Base-by-base conservation (phyloP, 2,329 filamentous ascomycete genomes). In the Apiospora koreana region DNA sequence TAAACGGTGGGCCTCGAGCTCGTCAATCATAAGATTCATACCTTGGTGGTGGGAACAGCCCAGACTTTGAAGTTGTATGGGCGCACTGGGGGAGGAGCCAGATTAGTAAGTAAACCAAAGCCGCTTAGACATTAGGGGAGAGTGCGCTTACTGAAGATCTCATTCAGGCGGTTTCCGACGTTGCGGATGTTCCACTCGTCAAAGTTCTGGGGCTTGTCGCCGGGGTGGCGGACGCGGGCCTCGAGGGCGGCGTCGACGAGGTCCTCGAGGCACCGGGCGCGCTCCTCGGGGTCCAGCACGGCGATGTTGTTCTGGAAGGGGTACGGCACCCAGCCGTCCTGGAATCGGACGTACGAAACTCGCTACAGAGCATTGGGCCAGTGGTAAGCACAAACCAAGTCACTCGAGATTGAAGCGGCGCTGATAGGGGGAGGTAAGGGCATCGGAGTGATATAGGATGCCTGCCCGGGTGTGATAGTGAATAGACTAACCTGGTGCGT, bases 301-400 rank as follows among this genome's bases (percentile, higher is more conserved):
- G 95, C 97, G 81, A 99, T 95, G 91, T 98, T 99, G 91, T 98
- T 99, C 87, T 99, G 96, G 91, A 99, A 98, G 74, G 96, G 96
- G 85, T 99, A 99, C 68, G 95, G 95, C 71, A 99, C 95, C 96
- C 96, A 99, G 80, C 94, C 88, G 75, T 88, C 88, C 90, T 97
- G 95, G 92, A 94, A 98, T 80, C 96, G 95, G 77, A 99, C 95
- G 82, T 99, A 99, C 73, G 96, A 99, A 84, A 99, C 95, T 81
- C 96, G 94, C 88, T 99, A 21, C 35, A 35, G 93, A 43, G 31
- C 23, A 16, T 12, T 3, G 23, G 23, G 16, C 16, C 21, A 9
- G 2, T 2, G 23, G 18, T 65, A 3, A 45, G 38, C n/a, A 65
- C n/a, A 41, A 65, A 5, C 16, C 31, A 41, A 18, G 3, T 3